phyloP scores from a whole-genome alignment of 345 rosid genomes.

The Pistacia vera region DNA sequence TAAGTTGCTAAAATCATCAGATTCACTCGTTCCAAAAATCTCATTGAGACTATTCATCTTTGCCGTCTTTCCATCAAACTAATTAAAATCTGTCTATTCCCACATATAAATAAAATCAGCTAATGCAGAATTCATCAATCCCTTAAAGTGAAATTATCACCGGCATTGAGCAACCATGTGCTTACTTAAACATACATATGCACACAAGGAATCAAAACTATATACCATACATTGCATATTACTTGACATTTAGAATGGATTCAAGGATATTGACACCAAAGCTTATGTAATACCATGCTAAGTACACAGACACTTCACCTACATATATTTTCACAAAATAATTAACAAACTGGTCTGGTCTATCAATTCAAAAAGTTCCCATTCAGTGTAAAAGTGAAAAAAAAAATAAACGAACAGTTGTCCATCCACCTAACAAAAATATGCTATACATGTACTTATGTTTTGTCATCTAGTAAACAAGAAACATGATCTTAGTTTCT shows the following conservation, averaged over 20 bases:
- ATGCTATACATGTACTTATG: not conserved
- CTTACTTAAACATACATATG: not conserved
- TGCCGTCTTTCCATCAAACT: constrained; percentile 8
- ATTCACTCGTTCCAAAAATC: constrained; percentile 16
- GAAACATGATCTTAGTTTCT: not conserved
- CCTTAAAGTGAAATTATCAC: not conserved
- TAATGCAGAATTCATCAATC: not conserved
- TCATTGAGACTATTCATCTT: constrained; percentile 20
- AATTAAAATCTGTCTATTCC: constrained; percentile 3
- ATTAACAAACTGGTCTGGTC: not conserved
- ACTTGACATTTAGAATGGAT: not conserved
- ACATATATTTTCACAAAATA: not conserved
- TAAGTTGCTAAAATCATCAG: constrained; percentile 14
- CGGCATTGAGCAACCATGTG: not conserved
- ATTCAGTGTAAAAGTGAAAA: not conserved
- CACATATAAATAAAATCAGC: not conserved
- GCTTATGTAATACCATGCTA: not conserved
- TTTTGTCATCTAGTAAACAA: not conserved
- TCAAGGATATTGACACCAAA: not conserved
- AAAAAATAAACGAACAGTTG: not conserved
- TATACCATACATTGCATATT: not conserved
- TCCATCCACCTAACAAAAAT: not conserved
- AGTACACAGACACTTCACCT: not conserved
- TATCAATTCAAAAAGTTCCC: too few relatives aligned
- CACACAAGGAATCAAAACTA: not conserved